phyloP scores from a whole-genome alignment of 139 green algal genomes.

The Protoeuglena noctilucae region DNA sequence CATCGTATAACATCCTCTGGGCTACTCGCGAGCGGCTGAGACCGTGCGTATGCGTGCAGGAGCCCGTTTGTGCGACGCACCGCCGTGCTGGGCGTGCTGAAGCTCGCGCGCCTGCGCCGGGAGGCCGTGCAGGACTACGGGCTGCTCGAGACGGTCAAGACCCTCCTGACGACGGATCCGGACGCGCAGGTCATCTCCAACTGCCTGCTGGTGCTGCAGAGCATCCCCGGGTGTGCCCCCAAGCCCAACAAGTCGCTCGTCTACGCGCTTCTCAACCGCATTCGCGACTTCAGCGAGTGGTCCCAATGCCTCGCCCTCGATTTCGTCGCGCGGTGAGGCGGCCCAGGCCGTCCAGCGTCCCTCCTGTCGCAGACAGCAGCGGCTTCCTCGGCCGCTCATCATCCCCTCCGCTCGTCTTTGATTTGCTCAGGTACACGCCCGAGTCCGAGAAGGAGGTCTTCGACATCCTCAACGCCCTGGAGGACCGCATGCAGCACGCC shows the following conservation, averaged over 20 bases:
- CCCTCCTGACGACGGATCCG: slow-evolving; percentile 41
- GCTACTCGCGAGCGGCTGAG: no score
- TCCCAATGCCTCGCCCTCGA: slow-evolving; percentile 82
- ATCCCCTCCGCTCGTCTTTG: no score
- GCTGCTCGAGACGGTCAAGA: slow-evolving; percentile 42
- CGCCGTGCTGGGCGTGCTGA: slow-evolving; percentile 82
- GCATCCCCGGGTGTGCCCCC: slow-evolving; percentile 13
- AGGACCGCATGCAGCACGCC: slow-evolving; percentile 70
- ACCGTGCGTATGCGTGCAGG: no score
- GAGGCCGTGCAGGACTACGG: slow-evolving; percentile 25
- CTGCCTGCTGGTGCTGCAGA: slow-evolving; percentile 39
- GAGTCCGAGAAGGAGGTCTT: slow-evolving; percentile 64
- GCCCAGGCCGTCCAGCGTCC: no score
- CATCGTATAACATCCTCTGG: no score
- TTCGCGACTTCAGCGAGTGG: slow-evolving; percentile 80
- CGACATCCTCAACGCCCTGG: slow-evolving; percentile 87
- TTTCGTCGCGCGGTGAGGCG: slow-evolving; percentile 32
- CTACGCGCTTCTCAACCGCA: slow-evolving; percentile 78
- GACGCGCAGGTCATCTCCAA: slow-evolving; percentile 80
- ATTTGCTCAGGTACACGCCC: slow-evolving; percentile 67
- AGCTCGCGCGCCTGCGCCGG: slow-evolving; percentile 57
- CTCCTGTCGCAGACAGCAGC: no score
- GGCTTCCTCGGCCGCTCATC: no score
- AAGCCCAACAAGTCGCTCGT: slow-evolving; percentile 40
- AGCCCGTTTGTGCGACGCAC: slow-evolving; percentile 76